Conservation (phyloP, 2,329 filamentous ascomycete species). For the Cercospora sesami region DNA sequence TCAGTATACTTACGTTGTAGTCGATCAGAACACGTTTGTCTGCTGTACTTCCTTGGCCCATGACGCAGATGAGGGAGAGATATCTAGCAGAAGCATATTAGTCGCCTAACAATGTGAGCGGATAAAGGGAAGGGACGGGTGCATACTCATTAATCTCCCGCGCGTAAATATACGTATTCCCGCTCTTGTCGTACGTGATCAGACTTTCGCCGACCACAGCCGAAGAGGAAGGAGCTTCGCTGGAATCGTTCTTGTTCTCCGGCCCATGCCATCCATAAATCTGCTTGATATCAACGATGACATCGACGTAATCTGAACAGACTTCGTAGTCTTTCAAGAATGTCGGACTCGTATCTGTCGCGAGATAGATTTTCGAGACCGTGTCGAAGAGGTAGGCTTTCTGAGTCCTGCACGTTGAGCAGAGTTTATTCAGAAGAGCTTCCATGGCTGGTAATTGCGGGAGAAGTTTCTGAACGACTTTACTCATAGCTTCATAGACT, state of each 20-base stretch:
- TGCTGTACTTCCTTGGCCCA: conserved; percentile 77
- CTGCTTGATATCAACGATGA: conserved; percentile 95
- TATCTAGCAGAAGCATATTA: conserved; percentile 54
- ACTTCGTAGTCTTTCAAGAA: conserved; percentile 98
- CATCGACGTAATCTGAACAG: conserved; percentile 97
- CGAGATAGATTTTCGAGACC: conserved; percentile 97
- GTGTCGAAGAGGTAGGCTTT: conserved; percentile 99
- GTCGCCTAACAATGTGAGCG: background rate
- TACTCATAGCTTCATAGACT: conserved; percentile 97
- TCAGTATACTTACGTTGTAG: conserved; percentile 81
- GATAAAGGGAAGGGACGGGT: background rate
- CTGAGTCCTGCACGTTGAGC: conserved; percentile 90
- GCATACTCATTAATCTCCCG: conserved; percentile 67
- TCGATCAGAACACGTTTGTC: conserved; percentile 82
- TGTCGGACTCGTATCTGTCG: conserved; percentile 87
- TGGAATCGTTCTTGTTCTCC: conserved; percentile 2
- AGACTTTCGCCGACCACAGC: conserved; percentile 55
- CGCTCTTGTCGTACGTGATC: conserved; percentile 60
- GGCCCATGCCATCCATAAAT: conserved; percentile 73
- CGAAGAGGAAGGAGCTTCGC: background rate
- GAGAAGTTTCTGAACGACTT: conserved; percentile 96
- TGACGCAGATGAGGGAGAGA: conserved; percentile 78
- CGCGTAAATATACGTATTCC: conserved; percentile 62
- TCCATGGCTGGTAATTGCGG: conserved; percentile 91
- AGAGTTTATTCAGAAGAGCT: conserved; percentile 88